Evolutionary conservation across 306 rosid species (phyloP).

Genomic region (Vachellia collinsii): DNA sequence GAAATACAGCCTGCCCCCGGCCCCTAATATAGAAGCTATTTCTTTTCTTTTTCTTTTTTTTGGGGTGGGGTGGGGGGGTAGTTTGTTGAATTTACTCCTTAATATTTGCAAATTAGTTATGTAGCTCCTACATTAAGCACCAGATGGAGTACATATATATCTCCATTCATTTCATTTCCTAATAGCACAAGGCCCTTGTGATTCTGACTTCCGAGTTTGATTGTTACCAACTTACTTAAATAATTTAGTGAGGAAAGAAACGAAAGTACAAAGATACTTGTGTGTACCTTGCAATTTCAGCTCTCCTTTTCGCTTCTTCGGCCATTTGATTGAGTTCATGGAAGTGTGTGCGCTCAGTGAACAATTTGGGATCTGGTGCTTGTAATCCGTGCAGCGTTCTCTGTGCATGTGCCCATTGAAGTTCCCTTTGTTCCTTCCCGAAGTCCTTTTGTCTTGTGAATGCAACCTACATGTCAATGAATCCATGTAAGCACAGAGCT

Average conservation of each 20-base stretch:
- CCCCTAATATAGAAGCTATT: too few species aligned
- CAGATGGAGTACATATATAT: too few species aligned
- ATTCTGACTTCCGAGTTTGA: not conserved
- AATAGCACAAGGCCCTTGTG: not conserved
- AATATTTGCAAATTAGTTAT: too few species aligned
- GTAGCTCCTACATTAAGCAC: too few species aligned
- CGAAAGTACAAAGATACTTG: not conserved
- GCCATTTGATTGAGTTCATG: slow-evolving; percentile 93
- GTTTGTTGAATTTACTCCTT: too few species aligned
- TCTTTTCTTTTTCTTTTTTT: too few species aligned
- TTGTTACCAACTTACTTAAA: not conserved
- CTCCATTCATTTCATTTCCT: not conserved
- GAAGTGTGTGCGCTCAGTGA: slow-evolving; percentile 79
- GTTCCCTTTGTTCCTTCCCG: slow-evolving; percentile 96
- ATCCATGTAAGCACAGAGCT: slow-evolving; percentile 27
- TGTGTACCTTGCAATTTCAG: slow-evolving; percentile 86
- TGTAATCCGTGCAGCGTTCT: slow-evolving; percentile 93
- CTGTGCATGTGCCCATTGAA: slow-evolving; percentile 99
- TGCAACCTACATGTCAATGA: slow-evolving; percentile 65
- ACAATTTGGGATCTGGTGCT: slow-evolving; percentile 86
- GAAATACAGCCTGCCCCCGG: not conserved
- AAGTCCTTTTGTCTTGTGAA: slow-evolving; percentile 99
- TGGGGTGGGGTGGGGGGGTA: too few species aligned
- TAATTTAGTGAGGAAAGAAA: not conserved
- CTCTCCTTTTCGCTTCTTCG: slow-evolving; percentile 98